Percentiles rank a stretch among this genome's conserved stretches.
These are phyloP conservation scores for Setaria italica DNA, from an alignment of 202 grass and related monocot species.

Conservation along the genomic window DNA sequence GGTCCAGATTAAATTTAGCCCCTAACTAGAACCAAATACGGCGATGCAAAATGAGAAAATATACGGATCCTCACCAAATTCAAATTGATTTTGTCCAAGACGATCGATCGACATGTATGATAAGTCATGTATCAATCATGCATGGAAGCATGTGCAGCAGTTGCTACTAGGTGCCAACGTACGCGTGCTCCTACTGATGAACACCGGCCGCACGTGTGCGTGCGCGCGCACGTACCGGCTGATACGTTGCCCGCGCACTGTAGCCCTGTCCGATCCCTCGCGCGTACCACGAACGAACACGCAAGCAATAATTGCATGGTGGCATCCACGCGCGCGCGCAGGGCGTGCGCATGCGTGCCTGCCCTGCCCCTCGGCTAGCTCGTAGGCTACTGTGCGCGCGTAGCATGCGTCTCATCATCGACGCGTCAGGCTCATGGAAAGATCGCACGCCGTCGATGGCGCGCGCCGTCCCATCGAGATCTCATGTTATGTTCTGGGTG, in stretches of 20 bases:
- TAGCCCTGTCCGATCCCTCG: neutral
- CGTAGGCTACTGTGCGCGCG: conserved; percentile 5
- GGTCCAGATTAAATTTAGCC: too few relatives aligned
- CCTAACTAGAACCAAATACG: too few relatives aligned
- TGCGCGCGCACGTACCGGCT: neutral
- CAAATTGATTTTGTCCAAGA: too few relatives aligned
- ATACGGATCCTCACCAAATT: too few relatives aligned
- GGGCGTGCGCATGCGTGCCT: neutral
- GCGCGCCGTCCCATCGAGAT: conserved; percentile 31
- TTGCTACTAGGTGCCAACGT: neutral
- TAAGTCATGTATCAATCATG: too few relatives aligned
- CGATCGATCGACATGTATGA: too few relatives aligned
- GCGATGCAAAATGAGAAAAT: too few relatives aligned
- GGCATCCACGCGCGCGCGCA: neutral
- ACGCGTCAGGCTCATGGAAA: neutral
- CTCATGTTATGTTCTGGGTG: neutral
- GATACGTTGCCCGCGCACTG: neutral
- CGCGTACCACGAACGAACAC: neutral
- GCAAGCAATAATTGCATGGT: conserved; percentile 1
- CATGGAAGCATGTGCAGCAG: neutral
- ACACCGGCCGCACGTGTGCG: neutral
- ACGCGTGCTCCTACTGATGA: neutral
- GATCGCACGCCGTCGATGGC: neutral
- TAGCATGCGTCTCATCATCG: neutral
- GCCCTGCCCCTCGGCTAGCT: neutral